phyloP scores from a whole-genome alignment of 2,329 filamentous ascomycete genomes.

The Epichloe festucae region DNA sequence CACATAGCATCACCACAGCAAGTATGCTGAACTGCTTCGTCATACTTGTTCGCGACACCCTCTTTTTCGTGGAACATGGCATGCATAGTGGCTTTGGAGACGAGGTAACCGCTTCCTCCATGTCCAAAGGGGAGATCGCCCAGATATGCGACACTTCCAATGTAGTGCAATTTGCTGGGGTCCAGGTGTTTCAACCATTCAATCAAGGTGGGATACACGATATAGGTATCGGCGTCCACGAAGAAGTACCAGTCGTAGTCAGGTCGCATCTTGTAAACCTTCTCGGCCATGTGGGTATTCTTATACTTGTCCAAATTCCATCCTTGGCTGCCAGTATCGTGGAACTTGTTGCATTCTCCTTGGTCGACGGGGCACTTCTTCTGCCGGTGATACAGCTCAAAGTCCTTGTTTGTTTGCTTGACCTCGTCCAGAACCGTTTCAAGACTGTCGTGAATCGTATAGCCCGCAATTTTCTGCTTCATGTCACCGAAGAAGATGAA shows the following conservation, averaged over 20 bases:
- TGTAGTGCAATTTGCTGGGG: constrained; percentile 29
- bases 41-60: constrained; percentile 33
- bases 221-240: constrained; percentile 45
- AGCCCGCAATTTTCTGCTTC: constrained; percentile 31
- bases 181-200: constrained; percentile 34
- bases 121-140: constrained; percentile 35
- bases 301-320: constrained; percentile 52
- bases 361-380: constrained; percentile 31
- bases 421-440: constrained; percentile 29
- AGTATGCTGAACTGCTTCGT: constrained; percentile 23
- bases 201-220: constrained; percentile 39
- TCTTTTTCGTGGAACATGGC: constrained; percentile 27
- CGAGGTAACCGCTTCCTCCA: constrained; percentile 41
- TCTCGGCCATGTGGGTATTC: constrained; percentile 46
- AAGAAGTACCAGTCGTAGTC: constrained; percentile 46
- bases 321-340: constrained; percentile 18
- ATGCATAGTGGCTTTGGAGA: constrained; percentile 39
- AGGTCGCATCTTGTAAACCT: constrained; percentile 36
- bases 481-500: constrained; percentile 48
- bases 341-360: constrained; percentile 27
- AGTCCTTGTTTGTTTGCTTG: constrained; percentile 33
- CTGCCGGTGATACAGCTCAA: constrained; percentile 34
- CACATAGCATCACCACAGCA: constrained; percentile 43
- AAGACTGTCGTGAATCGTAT: constrained; percentile 33
- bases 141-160: constrained; percentile 36